Evolutionary conservation across 257 asterid genomes (phyloP).

Genomic region (Buddleja alternifolia): DNA sequence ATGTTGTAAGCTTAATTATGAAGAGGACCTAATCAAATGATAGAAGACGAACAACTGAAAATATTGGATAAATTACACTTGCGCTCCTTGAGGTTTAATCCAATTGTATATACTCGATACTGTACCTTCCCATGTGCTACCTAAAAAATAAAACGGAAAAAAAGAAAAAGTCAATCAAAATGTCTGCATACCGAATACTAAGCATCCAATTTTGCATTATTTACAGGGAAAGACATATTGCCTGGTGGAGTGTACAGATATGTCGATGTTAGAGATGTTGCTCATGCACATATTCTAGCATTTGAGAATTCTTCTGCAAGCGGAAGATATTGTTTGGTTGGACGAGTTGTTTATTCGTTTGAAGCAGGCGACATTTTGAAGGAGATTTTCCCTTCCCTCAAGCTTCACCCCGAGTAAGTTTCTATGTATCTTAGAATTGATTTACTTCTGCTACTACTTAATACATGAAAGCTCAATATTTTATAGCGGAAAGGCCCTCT

Average conservation of each 20-base stretch:
- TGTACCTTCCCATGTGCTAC: no score
- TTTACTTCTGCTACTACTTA: no score
- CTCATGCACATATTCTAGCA: conserved; percentile 42
- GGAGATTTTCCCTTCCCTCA: conserved; percentile 30
- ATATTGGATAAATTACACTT: no score
- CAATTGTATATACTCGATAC: no score
- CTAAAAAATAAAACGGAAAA: no score
- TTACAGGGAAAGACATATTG: conserved; percentile 30
- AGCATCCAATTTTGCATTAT: not conserved
- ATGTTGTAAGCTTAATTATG: no score
- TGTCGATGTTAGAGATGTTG: conserved; percentile 57
- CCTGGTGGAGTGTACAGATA: conserved; percentile 26
- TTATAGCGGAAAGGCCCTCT: not conserved
- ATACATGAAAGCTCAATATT: not conserved
- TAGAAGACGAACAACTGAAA: no score
- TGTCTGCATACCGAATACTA: not conserved
- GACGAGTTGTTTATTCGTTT: not conserved
- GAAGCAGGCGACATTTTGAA: conserved; percentile 17
- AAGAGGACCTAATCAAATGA: no score
- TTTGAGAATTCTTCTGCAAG: conserved; percentile 44
- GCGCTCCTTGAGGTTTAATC: no score
- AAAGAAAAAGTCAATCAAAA: no score
- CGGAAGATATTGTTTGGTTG: conserved; percentile 41
- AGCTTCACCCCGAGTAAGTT: no score
- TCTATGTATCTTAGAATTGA: no score